Base-by-base conservation (phyloP, 176 grass and related monocot species). In the Coix lacrymajobi region DNA sequence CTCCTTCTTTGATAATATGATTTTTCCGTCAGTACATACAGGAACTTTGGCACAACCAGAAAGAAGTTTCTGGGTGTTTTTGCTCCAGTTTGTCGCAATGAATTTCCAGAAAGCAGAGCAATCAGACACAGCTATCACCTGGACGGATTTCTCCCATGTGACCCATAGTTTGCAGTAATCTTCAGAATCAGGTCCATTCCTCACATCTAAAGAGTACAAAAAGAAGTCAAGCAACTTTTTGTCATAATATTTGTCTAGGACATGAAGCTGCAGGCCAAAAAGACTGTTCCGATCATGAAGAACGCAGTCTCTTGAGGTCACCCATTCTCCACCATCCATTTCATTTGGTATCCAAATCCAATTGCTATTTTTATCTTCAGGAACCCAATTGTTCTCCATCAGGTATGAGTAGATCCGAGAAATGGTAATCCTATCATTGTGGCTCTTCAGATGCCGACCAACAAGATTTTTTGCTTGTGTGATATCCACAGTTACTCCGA, bases 311-410 rank as follows among this genome's bases (percentile, higher is more conserved):
- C 1, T 0, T 14, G 91, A 63, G 40, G 17, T 73, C 52, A 93
- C 91, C 94, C 94, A 97, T 66, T 89, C 7, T 54, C 91, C 94
- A 46, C 34, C 11, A 14, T 41, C 63, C 0, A 4, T 38, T 76
- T 68, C 51, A 14, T 46, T 81, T 71, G 89, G 91, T 66, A 91
- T 71, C 94, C 94, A 97, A 17, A 97, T 87, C 91, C 83, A 93
- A 26, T 82, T 77, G 51, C 7, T 25, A 5, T 20, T 44, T 69
- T 61, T 31, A 17, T 87, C 68, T 20, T 81, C 20, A 25, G 88
- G 78, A 19, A 33, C 1, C 94, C 91, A 97, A 7, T 86, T 65
- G 74, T 62, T 71, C 33, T 88, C 31, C 49, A 31, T 37, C 63
- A 97, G 75, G 81, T 83, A 87, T 45, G 46, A n/a, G 79, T 97